Conservation (phyloP, 768 basidiomycete genomes). For the Kondoa subrosea region DNA sequence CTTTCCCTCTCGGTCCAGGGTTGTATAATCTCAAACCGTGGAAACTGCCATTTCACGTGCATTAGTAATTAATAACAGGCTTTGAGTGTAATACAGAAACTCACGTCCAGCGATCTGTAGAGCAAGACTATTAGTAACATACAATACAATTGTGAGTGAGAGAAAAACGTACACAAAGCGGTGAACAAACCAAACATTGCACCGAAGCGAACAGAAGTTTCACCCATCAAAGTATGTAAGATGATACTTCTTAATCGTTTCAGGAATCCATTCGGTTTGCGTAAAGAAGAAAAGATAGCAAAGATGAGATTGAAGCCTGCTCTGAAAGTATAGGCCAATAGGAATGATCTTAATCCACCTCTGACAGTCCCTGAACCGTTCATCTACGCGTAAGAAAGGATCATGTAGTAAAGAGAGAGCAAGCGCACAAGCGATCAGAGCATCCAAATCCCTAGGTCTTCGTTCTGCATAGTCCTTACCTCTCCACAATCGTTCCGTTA, state of each 20-base stretch:
- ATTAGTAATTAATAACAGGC: constrained; percentile 10
- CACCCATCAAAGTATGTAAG: constrained; percentile 64
- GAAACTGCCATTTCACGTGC: constrained; percentile 39
- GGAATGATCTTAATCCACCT: constrained; percentile 49
- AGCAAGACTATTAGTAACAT: constrained; percentile 39
- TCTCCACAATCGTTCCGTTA: constrained; percentile 49
- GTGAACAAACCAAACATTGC: constrained; percentile 57
- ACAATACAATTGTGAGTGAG: too few relatives aligned
- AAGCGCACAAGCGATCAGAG: constrained; percentile 50
- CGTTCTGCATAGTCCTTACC: constrained; percentile 57
- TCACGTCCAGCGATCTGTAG: constrained; percentile 26
- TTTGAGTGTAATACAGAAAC: neutral
- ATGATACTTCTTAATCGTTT: constrained; percentile 49
- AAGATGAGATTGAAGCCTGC: constrained; percentile 68
- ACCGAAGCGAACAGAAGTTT: constrained; percentile 66
- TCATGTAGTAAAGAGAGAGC: constrained; percentile 57
- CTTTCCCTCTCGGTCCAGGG: constrained; percentile 33
- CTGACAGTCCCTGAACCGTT: neutral
- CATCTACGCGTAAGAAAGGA: constrained; percentile 30
- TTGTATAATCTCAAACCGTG: constrained; percentile 31
- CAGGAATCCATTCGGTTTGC: constrained; percentile 35
- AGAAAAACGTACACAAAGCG: constrained; percentile 1
- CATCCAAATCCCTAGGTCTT: constrained; percentile 50
- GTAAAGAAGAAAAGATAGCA: constrained; percentile 53
- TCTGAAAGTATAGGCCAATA: constrained; percentile 63